Percentiles rank a stretch among this genome's conserved stretches.
phyloP scores from a whole-genome alignment of 306 rosid genomes.

The Cicer arietinum region DNA sequence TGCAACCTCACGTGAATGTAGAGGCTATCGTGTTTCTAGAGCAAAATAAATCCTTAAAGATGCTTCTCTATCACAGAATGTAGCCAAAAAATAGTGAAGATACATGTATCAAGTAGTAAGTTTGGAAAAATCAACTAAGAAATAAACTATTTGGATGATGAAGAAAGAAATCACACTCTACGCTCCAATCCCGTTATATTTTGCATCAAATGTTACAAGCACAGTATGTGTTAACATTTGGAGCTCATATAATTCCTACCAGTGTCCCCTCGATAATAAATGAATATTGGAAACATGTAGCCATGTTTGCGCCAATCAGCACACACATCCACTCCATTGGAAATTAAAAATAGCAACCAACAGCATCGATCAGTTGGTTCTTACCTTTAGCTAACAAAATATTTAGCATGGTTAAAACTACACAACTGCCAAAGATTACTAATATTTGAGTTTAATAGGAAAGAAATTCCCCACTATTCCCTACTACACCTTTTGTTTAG shows the following conservation, averaged over 20 bases:
- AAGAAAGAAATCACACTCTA: not conserved
- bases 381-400: not conserved
- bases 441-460: not conserved
- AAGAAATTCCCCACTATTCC: not conserved
- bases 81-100: not conserved
- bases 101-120: not conserved
- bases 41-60: constrained; percentile 35
- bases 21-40: constrained; percentile 27
- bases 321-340: too few species aligned
- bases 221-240: not conserved
- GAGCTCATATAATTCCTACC: not conserved
- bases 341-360: not conserved
- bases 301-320: not conserved
- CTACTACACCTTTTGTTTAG: constrained; percentile 1
- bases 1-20: not conserved
- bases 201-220: constrained; percentile 25
- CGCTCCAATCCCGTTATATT: constrained; percentile 2
- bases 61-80: too few species aligned
- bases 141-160: not conserved
- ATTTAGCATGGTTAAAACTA: not conserved
- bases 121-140: constrained; percentile 2
- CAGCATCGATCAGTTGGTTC: not conserved
- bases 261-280: not conserved
- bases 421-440: too few species aligned
- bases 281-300: not conserved